A percentile compares a stretch with the other conserved stretches of the same genome.
These are phyloP conservation scores for Coniochaeta hoffmannii DNA, from an alignment of 2,329 filamentous ascomycete species.

Conservation along the genomic window DNA sequence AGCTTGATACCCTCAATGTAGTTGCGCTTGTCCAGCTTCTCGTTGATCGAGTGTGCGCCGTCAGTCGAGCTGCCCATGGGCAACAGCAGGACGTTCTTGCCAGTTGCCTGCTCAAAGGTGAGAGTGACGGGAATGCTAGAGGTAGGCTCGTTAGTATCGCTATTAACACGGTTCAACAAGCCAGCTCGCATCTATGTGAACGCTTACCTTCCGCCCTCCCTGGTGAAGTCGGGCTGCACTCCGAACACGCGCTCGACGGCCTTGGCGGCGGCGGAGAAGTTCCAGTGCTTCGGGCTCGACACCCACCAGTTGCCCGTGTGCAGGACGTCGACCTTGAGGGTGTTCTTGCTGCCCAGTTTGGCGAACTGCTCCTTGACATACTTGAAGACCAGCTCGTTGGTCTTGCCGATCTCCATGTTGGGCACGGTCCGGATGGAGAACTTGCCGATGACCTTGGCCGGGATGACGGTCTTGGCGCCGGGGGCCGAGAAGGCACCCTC, in stretches of 20 bases:
- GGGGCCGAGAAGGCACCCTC: slow-evolving; percentile 92
- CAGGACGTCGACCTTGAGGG: slow-evolving; percentile 68
- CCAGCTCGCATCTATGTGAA: too few relatives aligned
- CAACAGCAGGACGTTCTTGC: slow-evolving; percentile 92
- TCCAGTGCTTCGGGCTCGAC: slow-evolving; percentile 96
- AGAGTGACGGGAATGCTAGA: slow-evolving; percentile 87
- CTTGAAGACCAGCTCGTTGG: slow-evolving; percentile 78
- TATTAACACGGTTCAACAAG: background rate
- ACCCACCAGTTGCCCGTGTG: slow-evolving; percentile 99
- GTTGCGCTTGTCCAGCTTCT: slow-evolving; percentile 94
- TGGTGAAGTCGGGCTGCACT: slow-evolving; percentile 87
- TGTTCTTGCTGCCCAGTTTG: slow-evolving; percentile 89
- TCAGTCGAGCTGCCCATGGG: slow-evolving; percentile 98
- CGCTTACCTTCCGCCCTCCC: slow-evolving; percentile 85
- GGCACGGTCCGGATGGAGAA: slow-evolving; percentile 97
- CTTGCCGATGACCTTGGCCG: slow-evolving; percentile 95
- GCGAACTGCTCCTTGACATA: slow-evolving; percentile 79
- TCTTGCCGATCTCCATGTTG: slow-evolving; percentile 89
- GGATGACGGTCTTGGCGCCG: slow-evolving; percentile 97
- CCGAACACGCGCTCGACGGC: slow-evolving; percentile 95
- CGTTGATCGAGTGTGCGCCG: slow-evolving; percentile 94
- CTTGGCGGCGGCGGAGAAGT: slow-evolving; percentile 90
- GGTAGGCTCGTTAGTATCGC: slow-evolving; percentile 4
- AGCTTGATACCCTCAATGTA: slow-evolving; percentile 98
- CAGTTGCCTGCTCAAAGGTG: slow-evolving; percentile 94